Base-by-base conservation (phyloP, 169 alveolate genomes). In the Theileria equi region DNA sequence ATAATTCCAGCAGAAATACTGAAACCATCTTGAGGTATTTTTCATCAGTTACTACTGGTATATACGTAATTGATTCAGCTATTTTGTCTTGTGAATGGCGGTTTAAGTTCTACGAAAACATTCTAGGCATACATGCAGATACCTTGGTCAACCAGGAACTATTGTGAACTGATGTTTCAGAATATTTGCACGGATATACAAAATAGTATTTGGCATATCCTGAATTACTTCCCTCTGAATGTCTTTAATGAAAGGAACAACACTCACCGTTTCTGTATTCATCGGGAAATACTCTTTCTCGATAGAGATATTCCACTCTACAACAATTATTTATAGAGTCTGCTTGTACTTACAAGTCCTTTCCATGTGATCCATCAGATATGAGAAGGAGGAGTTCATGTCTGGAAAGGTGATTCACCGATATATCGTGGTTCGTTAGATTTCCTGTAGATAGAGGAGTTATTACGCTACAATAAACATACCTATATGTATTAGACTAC, bases 261-360 rank as follows among this genome's bases (percentile, higher is more conserved):
- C 45, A n/a, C n/a, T 13, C 19, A 38, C 13, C 13, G 45, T 13
- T 38, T 13, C 45, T 13, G n/a, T 38, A 13, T 38, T 21, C 70
- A 21, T 58, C 23, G 26, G 69, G n/a, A 19, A 67, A 67, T 13
- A 67, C 69, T 5, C 79, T 59, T 21, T 67, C 79, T 1, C 79
- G 55, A 45, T 67, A 67, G 2, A 67, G 79, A 21, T 53, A 67
- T 4, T 67, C 70, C 23, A 67, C 32, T 25, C 79, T 67, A 62
- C 4, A 10, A 32, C 5, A 5, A 28, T n/a, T 3, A 21, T 3
- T 5, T 3, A 1, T 0, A 13, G 8, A 1, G 8, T 3, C 6
- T 11, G 0, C 10, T 0, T n/a, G 3, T 1, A 54, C 79, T 0
- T 57, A 67, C 79, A 67, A 11, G 36, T 54, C 48, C 1, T 63